Evolutionary conservation across 805 yeast genomes (phyloP), one percentile per base, ranked within the genome.

Genomic region (Candida silvatica): DNA sequence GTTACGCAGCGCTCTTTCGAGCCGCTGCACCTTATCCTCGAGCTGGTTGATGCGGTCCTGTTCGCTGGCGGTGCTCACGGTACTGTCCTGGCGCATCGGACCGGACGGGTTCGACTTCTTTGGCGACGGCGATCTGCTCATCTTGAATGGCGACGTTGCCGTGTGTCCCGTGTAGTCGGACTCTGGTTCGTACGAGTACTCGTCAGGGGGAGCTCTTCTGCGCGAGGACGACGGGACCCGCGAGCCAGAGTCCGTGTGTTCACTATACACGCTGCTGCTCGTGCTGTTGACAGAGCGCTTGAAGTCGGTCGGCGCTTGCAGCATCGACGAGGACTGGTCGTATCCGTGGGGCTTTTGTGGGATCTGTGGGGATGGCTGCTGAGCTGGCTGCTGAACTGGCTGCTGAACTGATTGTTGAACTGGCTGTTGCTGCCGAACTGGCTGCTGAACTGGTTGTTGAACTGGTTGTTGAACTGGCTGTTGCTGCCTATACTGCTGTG

Each of bases 11-110:
- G 49, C 46, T 26, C 43, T 44, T 34, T 56, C 61, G 22, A 56
- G 41, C 22, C 45, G 44, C 26, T 52, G 52, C 16, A 56, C 51
- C 34, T 56, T 56, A 17, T 52, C 60, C 29, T 56, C 61, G n/a
- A 56, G 39, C n/a, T 37, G 38, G 32, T 45, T 46, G 24, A 56
- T 54, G 32, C 56, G 41, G 5, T 45, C 45, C 23, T 40, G 43
- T 20, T 48, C 52, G 26, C 19, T 25, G 11, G 20, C 16, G 2
- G 12, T 22, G 3, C 11, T 31, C 8, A 17, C 28, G 24, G 28
- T 14, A 18, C 16, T 11, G 27, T 20, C 17, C 9, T 11, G 25
- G 7, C 15, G 14, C 29, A 14, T 8, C 16, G 9, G 16, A 9
- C 12, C 15, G 14, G 29, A n/a, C 15, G 31, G 31, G 20, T 16